phyloP scores from a whole-genome alignment of 257 asterid genomes.

The Gardenia jasminoides region DNA sequence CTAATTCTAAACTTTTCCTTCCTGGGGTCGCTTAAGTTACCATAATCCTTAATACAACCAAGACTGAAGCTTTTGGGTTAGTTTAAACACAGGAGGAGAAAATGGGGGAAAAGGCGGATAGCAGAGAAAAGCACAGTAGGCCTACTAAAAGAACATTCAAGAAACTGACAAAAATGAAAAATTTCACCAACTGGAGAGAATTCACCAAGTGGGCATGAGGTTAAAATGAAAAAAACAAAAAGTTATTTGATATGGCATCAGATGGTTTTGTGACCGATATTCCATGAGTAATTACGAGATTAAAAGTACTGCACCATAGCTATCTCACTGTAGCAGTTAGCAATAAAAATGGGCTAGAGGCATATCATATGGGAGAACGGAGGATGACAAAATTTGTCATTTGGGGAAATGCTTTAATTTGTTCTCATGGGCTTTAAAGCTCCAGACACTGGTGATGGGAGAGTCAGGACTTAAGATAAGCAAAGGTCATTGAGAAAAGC shows the following conservation, averaged over 20 bases:
- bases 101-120: neutral
- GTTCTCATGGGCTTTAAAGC: neutral
- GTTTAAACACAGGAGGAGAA: neutral
- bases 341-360: neutral
- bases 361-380: neutral
- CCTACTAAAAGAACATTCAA: neutral
- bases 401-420: neutral
- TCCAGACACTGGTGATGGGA: neutral
- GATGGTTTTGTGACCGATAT: neutral
- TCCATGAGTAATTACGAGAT: neutral
- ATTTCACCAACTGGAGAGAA: neutral
- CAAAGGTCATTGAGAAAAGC: neutral
- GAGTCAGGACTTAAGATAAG: neutral
- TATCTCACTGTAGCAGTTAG: neutral
- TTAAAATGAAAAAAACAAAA: neutral
- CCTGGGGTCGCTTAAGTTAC: neutral
- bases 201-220: slow-evolving; percentile 1
- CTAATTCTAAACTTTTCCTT: neutral
- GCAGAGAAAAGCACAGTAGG: neutral
- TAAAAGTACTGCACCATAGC: neutral
- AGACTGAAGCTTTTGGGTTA: slow-evolving; percentile 11
- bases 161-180: neutral
- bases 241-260: neutral
- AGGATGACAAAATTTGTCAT: neutral
- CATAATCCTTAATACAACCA: neutral